Conservation (phyloP, 2,329 filamentous ascomycete species). For the Pseudogymnoascus sp. region DNA sequence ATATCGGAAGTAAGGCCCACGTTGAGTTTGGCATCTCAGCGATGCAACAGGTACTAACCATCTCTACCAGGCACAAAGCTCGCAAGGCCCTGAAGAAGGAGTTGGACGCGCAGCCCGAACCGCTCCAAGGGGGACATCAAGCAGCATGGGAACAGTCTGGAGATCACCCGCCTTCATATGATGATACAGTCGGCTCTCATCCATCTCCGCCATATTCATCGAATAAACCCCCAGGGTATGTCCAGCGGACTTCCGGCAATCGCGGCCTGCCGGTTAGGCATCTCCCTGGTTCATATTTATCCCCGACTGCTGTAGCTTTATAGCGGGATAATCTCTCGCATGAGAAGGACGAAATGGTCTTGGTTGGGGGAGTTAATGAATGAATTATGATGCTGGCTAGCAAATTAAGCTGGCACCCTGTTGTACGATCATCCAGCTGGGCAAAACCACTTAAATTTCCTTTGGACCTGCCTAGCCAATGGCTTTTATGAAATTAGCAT, state of each 20-base stretch:
- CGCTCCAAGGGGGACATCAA: neutral
- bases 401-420: neutral
- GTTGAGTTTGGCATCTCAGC: neutral
- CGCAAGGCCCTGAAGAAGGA: neutral
- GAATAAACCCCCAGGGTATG: neutral
- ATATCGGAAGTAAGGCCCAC: neutral
- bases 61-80: neutral
- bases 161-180: slow-evolving; percentile 4
- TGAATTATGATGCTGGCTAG: neutral
- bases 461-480: neutral
- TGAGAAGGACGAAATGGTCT: neutral
- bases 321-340: neutral
- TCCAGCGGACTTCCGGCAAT: neutral
- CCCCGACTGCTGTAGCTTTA: neutral
- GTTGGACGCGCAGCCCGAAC: neutral
- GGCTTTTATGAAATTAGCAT: neutral
- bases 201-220: neutral
- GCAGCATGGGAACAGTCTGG: neutral
- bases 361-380: neutral
- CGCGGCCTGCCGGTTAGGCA: neutral
- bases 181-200: neutral
- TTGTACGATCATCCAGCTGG: neutral
- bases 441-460: neutral
- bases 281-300: neutral
- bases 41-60: neutral